A percentile compares a stretch with the other conserved stretches of the same genome.
phyloP scores from a whole-genome alignment of 805 yeast species.

The Wickerhamomyces tratensis region DNA sequence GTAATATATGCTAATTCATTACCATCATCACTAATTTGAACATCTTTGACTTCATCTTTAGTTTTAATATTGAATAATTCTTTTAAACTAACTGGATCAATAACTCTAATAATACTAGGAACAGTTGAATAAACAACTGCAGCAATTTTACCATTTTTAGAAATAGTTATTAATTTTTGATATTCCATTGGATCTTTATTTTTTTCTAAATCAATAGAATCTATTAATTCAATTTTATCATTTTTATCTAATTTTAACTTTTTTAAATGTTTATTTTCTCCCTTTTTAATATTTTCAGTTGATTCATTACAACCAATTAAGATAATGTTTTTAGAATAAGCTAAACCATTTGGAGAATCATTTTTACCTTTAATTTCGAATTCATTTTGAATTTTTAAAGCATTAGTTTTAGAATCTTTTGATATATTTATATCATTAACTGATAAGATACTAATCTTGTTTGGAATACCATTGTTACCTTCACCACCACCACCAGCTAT shows the following conservation, averaged over 20 bases:
- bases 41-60: constrained; percentile 47
- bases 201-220: constrained; percentile 46
- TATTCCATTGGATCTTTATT: constrained; percentile 43
- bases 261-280: constrained; percentile 62
- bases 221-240: constrained; percentile 39
- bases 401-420: too few species aligned
- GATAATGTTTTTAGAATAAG: constrained; percentile 37
- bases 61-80: constrained; percentile 44
- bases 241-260: constrained; percentile 30
- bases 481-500: constrained; percentile 96
- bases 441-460: constrained; percentile 61
- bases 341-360: constrained; percentile 85
- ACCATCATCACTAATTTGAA: constrained; percentile 60
- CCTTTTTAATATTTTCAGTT: constrained; percentile 44
- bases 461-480: constrained; percentile 82
- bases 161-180: constrained; percentile 44
- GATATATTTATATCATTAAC: constrained; percentile 30
- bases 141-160: constrained; percentile 52
- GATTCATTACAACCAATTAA: constrained; percentile 73
- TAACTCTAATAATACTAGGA: constrained; percentile 54
- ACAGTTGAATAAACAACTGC: constrained; percentile 59
- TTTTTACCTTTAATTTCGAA: constrained; percentile 50
- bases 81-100: constrained; percentile 46
- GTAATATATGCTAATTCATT: constrained; percentile 58
- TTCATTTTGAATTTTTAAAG: constrained; percentile 52